Percentiles rank a stretch among this genome's conserved stretches.
phyloP scores from a whole-genome alignment of 1,284 basidiomycete genomes.

The Cystobasidiaceae sp. region DNA sequence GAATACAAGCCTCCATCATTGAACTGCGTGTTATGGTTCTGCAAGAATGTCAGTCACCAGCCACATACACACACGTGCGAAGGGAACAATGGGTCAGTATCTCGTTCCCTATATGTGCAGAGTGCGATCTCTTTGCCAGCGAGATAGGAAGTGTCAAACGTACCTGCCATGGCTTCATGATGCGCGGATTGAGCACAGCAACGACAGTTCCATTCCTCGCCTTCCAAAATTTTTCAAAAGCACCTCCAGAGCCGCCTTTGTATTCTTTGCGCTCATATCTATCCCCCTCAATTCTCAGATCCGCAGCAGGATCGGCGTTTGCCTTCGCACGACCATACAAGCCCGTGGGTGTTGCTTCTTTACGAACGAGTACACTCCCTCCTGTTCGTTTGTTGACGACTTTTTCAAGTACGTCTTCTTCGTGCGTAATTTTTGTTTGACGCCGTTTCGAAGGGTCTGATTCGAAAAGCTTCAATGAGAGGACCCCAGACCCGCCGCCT shows the following conservation, averaged over 20 bases:
- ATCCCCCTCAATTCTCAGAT: background rate
- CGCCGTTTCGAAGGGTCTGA: constrained; percentile 55
- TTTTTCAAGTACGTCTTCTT: constrained; percentile 47
- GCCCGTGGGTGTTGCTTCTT: constrained; percentile 31
- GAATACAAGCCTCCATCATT: constrained; percentile 74
- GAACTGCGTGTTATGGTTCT: background rate
- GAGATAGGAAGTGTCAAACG: constrained; percentile 36
- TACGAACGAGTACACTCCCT: constrained; percentile 17
- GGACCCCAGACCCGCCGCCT: constrained; percentile 69
- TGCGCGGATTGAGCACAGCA: constrained; percentile 78
- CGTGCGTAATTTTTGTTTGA: background rate
- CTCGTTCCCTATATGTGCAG: background rate
- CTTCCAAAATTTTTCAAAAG: constrained; percentile 80
- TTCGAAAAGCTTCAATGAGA: constrained; percentile 82
- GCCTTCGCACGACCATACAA: background rate
- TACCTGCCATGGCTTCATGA: constrained; percentile 78
- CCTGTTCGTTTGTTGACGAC: constrained; percentile 5
- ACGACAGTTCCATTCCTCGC: constrained; percentile 82
- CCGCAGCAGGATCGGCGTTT: background rate
- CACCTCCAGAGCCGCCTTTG: constrained; percentile 81
- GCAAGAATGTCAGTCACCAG: background rate
- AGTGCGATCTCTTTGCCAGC: background rate
- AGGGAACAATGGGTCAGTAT: background rate
- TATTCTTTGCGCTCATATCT: constrained; percentile 55
- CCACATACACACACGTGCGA: background rate